Base-by-base conservation (phyloP, 208 protist genomes). In the Trypanosoma theileri region DNA sequence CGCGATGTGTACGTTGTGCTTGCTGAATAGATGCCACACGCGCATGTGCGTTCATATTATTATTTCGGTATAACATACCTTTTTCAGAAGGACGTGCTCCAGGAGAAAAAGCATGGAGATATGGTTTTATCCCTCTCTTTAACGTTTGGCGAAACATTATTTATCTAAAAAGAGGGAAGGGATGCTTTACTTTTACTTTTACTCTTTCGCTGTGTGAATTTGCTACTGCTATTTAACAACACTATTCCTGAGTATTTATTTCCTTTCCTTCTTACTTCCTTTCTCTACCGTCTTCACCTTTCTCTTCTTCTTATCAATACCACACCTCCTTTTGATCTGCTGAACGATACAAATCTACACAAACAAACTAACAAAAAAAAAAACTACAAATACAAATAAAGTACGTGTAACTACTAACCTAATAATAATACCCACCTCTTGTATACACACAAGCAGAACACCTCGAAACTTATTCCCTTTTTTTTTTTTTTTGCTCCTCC, bases 51-150 rank as follows among this genome's bases (percentile, higher is more conserved):
- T 96, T 96, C 79, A 90, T 85, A 66, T 96, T 89, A 72, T 75
- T 91, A 70, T 92, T 93, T 57, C 91, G 91, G 77, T 96, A 96
- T 42, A 96, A 64, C 80, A 91, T 88, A 11, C 91, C 91, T 67
- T 91, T 91, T 65, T 96, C 86, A 3, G 91, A 90, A 12, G 91
- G 45, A 45, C 85, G 75, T 8, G 57, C 75, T n/a, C 88, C 91
- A 19, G 88, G 88, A 17, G 86, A 90, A 67, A 96, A 90, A 55
- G 84, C 84, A 71, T 96, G 91, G 12, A 93, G 70, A 65, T 78
- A 93, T 35, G 91, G 91, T 73, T 92, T 92, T 12, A 94, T 92
- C 57, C 59, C 55, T 42, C 60, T 69, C 4, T 16, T 19, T 21
- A 62, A 40, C 10, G 86, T 84, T 41, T 53, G 71, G 44, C 84